These are phyloP conservation scores for Brasenia schreberi DNA, from an alignment of 164 flowering plant genomes.

Conservation along the genomic window DNA sequence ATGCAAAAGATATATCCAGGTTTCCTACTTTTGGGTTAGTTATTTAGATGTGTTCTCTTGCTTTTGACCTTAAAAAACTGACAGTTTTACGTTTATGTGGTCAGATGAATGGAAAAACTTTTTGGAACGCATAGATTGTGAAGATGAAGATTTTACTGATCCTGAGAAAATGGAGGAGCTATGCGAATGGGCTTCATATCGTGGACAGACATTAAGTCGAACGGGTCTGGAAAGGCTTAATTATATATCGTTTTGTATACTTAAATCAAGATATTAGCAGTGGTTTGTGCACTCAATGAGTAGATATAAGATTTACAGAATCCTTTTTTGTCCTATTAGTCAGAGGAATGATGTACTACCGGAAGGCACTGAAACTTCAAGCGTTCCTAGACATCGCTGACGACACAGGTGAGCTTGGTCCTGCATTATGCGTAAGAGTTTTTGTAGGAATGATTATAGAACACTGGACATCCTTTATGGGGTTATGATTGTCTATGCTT, in stretches of 20 bases:
- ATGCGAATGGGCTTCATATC: conserved; percentile 79
- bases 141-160: conserved; percentile 15
- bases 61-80: not conserved
- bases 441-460: no score
- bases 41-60: not conserved
- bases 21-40: conserved; percentile 8
- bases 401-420: conserved; percentile 41
- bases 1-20: conserved; percentile 94
- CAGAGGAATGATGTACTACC: conserved; percentile 96
- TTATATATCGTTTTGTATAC: no score
- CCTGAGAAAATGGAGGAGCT: conserved; percentile 39
- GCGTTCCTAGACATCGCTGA: conserved; percentile 88
- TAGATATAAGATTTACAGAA: no score
- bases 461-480: no score
- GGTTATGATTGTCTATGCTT: no score
- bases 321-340: conserved; percentile 27
- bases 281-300: no score
- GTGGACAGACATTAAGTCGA: conserved; percentile 82
- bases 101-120: conserved; percentile 90
- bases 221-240: conserved; percentile 31
- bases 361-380: conserved; percentile 79
- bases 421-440: no score
- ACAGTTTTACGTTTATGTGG: no score
- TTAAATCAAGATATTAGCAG: no score
- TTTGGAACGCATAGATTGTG: conserved; percentile 69